Evolutionary conservation across 768 basidiomycete species (phyloP).

Genomic region (Hemileccinum impolitum): DNA sequence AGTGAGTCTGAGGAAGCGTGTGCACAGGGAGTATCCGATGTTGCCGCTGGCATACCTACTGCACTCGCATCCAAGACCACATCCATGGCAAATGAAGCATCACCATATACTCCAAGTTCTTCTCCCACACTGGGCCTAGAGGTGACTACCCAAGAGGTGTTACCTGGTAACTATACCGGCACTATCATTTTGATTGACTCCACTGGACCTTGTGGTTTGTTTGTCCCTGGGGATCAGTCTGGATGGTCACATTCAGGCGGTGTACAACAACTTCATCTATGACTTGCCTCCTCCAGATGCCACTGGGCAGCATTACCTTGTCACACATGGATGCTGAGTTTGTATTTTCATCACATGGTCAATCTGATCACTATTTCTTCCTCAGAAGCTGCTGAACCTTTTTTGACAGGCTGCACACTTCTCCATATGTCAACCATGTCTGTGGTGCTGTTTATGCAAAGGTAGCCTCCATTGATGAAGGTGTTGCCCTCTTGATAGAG

Average conservation of each 20-base stretch:
- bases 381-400: not conserved
- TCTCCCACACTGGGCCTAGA: no score
- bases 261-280: not conserved
- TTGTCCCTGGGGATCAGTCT: not conserved
- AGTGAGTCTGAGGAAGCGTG: no score
- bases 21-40: no score
- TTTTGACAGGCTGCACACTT: not conserved
- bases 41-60: no score
- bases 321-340: not conserved
- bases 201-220: not conserved
- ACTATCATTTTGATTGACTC: not conserved
- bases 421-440: not conserved
- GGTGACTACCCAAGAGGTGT: no score
- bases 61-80: no score
- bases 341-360: not conserved
- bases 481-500: not conserved
- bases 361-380: not conserved
- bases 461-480: not conserved
- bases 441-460: not conserved
- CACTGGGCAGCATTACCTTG: not conserved
- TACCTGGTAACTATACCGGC: no score
- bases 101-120: no score
- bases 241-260: not conserved
- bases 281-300: not conserved
- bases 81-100: no score